Evolutionary conservation across 495 filamentous ascomycete genomes (phyloP).

Genomic region (Chaetomidium leptoderma): DNA sequence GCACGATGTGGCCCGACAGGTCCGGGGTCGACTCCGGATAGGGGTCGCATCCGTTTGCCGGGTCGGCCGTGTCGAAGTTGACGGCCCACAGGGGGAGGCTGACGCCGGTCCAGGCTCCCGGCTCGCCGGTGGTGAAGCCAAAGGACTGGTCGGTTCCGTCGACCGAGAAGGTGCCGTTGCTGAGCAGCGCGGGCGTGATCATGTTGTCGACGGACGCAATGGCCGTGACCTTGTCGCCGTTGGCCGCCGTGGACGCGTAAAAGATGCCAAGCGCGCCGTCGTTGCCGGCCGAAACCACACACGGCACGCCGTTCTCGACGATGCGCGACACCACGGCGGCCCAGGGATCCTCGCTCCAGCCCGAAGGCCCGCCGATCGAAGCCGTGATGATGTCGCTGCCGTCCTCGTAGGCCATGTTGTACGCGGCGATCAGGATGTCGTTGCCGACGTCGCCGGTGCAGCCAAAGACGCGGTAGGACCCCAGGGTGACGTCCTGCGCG

Average conservation of each 20-base stretch:
- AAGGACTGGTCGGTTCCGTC: slow-evolving; percentile 30
- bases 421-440: slow-evolving; percentile 53
- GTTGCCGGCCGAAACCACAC: slow-evolving; percentile 54
- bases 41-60: slow-evolving; percentile 44
- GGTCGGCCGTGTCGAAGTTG: slow-evolving; percentile 45
- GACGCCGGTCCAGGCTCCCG: slow-evolving; percentile 37
- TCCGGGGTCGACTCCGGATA: slow-evolving; percentile 46
- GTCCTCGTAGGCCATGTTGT: slow-evolving; percentile 53
- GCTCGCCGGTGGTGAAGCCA: slow-evolving; percentile 39
- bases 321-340: slow-evolving; percentile 50
- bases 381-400: slow-evolving; percentile 58
- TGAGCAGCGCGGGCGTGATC: slow-evolving; percentile 39
- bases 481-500: slow-evolving; percentile 51
- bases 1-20: slow-evolving; percentile 48
- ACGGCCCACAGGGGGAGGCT: slow-evolving; percentile 48
- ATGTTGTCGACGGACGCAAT: slow-evolving; percentile 53
- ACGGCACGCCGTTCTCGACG: slow-evolving; percentile 52
- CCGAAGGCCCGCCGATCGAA: slow-evolving; percentile 53
- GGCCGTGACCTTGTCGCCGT: slow-evolving; percentile 47
- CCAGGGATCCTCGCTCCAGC: slow-evolving; percentile 56
- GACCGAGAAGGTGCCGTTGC: slow-evolving; percentile 34
- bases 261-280: slow-evolving; percentile 50
- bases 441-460: slow-evolving; percentile 45
- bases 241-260: slow-evolving; percentile 51
- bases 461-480: slow-evolving; percentile 54